phyloP scores from a whole-genome alignment of 208 protist species.

The Acanthamoeba lenticulata region DNA sequence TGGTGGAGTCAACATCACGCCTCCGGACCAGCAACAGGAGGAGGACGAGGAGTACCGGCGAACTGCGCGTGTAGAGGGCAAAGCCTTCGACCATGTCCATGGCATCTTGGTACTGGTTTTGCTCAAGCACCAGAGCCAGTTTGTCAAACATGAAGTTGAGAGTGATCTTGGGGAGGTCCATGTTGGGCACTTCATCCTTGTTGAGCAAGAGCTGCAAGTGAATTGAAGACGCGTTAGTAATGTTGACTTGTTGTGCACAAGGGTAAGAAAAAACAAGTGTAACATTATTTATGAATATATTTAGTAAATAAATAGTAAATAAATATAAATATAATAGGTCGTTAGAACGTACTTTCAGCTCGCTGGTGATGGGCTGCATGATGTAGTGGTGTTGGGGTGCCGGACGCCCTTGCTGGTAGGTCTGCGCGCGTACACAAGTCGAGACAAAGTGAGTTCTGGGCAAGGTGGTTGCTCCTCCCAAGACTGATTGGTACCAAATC shows the following conservation, averaged over 20 bases:
- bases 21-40: not conserved
- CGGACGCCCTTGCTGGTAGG: not conserved
- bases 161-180: constrained; percentile 53
- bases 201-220: constrained; percentile 18
- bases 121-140: constrained; percentile 47
- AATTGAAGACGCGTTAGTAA: not conserved
- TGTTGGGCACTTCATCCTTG: constrained; percentile 45
- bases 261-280: too few relatives aligned
- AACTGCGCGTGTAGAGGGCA: not conserved
- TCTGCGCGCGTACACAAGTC: not conserved
- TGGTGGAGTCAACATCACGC: too few relatives aligned
- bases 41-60: not conserved
- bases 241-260: not conserved
- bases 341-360: not conserved
- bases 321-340: not conserved
- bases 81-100: constrained; percentile 64
- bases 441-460: not conserved
- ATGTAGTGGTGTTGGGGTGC: constrained; percentile 46
- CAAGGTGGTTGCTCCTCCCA: not conserved
- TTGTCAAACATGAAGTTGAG: constrained; percentile 62
- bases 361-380: constrained; percentile 48
- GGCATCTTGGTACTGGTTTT: constrained; percentile 55
- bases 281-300: too few relatives aligned
- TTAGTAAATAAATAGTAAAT: not conserved
- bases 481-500: not conserved